Evolutionary conservation across 371 early-diverging fungal genomes (phyloP), one percentile per base, ranked within the genome.

Genomic region (Rhizopus microsporus): DNA sequence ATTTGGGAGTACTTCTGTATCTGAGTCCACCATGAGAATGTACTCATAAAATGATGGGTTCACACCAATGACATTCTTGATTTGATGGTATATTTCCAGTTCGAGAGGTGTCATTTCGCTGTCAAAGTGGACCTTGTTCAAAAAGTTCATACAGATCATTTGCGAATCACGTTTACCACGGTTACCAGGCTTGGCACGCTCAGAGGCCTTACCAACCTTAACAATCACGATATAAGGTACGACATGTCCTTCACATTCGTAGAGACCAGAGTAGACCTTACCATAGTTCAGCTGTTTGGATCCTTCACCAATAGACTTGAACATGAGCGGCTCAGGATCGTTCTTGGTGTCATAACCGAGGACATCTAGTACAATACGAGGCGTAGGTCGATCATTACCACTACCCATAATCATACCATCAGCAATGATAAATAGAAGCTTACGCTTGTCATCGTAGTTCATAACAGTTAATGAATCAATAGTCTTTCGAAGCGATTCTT

Each of bases 111-210:
- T 86, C 90, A 96, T 89, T 55, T 93, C 86, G 40, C 80, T 67
- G 63, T 95, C 91, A 76, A 94, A 96, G 71, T 98, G 96, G 8
- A 99, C 93, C 74, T 94, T 93, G 78, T 93, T 93, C 69, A 99
- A 89, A 84, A 99, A 99, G 51, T 91, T 85, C 99, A 99, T 99
- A 65, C 94, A 87, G 54, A 99, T 88, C 75, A 99, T 88, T 82
- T 99, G 99, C 32, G 98, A 96, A 81, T 99, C 99, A 67, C 99
- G 92, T 83, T 99, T 99, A 65, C 99, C 99, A 44, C 99, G 83
- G 73, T 99, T 99, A n/a, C 97, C 98, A 8, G 95, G 88, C 68
- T 90, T 92, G 52, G 82, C 80, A 54, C 86, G 82, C 69, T 93
- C 93, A 17, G 81, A 82, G 1, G 90, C 87, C 33, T 83, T 85